A percentile compares a stretch with the other conserved stretches of the same genome.
phyloP scores from a whole-genome alignment of 441 rosid genomes.

The Dalechampia spathulata region DNA sequence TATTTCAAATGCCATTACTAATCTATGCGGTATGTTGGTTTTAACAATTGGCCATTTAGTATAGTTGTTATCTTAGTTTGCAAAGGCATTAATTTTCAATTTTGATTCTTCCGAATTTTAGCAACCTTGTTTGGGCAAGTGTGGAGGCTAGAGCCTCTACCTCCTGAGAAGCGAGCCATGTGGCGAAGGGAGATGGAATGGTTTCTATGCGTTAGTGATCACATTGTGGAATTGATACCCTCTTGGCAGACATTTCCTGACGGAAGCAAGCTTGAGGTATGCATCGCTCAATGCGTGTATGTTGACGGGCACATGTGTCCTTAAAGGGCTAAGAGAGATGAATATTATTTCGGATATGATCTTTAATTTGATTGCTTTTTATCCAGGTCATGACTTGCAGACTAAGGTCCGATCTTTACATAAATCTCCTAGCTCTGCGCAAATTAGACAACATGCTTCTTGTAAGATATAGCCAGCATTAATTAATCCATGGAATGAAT shows the following conservation, averaged over 20 bases:
- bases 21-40: constrained; percentile 87
- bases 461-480: constrained; percentile 39
- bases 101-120: constrained; percentile 22
- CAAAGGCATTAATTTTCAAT: too few species aligned
- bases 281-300: too few species aligned
- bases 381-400: constrained; percentile 92
- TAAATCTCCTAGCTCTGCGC: constrained; percentile 82
- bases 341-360: neutral
- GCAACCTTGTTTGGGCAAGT: constrained; percentile 93
- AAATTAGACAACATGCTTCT: constrained; percentile 97
- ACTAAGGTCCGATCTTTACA: constrained; percentile 81
- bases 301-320: too few species aligned
- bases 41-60: too few species aligned
- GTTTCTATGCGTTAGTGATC: constrained; percentile 87
- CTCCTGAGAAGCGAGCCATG: constrained; percentile 82
- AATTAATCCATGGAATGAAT: constrained; percentile 2
- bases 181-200: constrained; percentile 99
- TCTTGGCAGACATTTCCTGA: constrained; percentile 94
- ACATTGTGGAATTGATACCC: constrained; percentile 90
- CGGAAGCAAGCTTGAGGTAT: constrained; percentile 91
- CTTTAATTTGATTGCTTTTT: too few species aligned
- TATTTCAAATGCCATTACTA: constrained; percentile 96
- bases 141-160: constrained; percentile 88
- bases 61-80: constrained; percentile 11
- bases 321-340: neutral